Evolutionary conservation across 2,329 filamentous ascomycete species (phyloP).

Genomic region (Fusarium sp.): DNA sequence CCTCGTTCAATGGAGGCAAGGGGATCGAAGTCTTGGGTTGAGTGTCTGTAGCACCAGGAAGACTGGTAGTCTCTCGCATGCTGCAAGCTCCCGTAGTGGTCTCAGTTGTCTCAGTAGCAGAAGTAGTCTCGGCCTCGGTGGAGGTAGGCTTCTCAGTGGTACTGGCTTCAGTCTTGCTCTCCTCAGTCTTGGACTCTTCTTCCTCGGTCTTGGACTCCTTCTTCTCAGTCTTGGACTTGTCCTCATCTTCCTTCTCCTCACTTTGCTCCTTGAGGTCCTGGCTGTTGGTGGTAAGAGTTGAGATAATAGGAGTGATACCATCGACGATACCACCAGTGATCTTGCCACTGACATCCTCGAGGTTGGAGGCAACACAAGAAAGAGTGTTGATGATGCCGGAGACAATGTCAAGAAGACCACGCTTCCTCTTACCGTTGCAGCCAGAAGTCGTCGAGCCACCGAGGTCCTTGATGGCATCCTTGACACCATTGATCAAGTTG

Average conservation of each 20-base stretch:
- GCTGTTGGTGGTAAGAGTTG: constrained; percentile 1
- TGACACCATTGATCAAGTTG: constrained; percentile 15
- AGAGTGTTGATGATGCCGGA: constrained; percentile 5
- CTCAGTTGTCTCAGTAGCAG: not conserved
- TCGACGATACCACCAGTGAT: constrained; percentile 10
- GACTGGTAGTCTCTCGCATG: not conserved
- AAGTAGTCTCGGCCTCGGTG: not conserved
- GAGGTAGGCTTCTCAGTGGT: constrained; percentile 5
- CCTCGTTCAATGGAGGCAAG: not conserved
- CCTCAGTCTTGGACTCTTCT: not conserved
- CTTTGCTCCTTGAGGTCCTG: constrained; percentile 18
- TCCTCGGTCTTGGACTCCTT: not conserved
- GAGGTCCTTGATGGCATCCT: constrained; percentile 5
- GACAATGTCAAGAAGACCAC: constrained; percentile 1
- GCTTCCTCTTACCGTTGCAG: constrained; percentile 6
- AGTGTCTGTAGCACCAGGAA: not conserved
- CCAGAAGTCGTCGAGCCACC: constrained; percentile 1
- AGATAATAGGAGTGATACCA: constrained; percentile 3
- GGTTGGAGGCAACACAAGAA: not conserved
- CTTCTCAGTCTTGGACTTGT: constrained; percentile 9
- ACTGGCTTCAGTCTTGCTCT: not conserved
- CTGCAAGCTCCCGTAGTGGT: not conserved
- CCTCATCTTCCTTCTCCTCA: constrained; percentile 11
- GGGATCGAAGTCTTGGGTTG: not conserved
- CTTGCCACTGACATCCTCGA: constrained; percentile 1